Conservation (phyloP, 2,329 filamentous ascomycete genomes). For the Pseudohalonectria lignicola region DNA sequence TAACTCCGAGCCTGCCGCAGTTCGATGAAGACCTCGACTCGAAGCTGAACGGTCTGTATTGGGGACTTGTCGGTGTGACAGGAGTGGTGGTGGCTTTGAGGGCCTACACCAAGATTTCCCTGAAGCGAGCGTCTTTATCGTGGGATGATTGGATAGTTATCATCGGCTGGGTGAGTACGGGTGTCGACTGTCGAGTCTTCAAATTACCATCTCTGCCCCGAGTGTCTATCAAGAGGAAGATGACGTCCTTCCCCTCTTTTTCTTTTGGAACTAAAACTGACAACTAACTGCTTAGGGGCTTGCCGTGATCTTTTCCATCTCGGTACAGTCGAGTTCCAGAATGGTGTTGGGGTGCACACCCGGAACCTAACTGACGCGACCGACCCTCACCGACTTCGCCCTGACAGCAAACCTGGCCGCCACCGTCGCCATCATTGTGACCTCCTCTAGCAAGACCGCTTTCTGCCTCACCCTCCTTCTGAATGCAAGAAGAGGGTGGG, state of each 20-base stretch:
- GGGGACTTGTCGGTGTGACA: neutral
- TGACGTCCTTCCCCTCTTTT: neutral
- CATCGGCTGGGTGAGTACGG: neutral
- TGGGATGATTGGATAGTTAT: conserved; percentile 3
- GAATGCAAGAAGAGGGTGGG: too few relatives aligned
- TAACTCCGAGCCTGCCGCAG: too few relatives aligned
- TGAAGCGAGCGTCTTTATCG: neutral
- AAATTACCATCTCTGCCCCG: too few relatives aligned
- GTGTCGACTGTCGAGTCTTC: neutral
- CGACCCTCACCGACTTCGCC: neutral
- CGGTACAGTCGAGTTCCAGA: neutral
- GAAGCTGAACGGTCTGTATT: neutral
- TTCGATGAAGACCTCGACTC: neutral
- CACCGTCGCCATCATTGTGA: neutral
- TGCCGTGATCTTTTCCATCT: neutral
- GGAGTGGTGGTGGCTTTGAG: neutral
- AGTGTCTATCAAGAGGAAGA: too few relatives aligned
- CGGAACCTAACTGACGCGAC: neutral
- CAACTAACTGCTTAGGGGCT: neutral
- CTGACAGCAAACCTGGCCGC: neutral
- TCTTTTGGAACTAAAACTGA: neutral
- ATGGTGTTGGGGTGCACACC: neutral
- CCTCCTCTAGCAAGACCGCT: neutral
- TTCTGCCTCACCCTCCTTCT: conserved; percentile 1
- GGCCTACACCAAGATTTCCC: neutral